Percentiles rank a stretch among this genome's conserved stretches.
Conservation (phyloP, 2,329 filamentous ascomycete genomes). For the Aspergillus sp. region DNA sequence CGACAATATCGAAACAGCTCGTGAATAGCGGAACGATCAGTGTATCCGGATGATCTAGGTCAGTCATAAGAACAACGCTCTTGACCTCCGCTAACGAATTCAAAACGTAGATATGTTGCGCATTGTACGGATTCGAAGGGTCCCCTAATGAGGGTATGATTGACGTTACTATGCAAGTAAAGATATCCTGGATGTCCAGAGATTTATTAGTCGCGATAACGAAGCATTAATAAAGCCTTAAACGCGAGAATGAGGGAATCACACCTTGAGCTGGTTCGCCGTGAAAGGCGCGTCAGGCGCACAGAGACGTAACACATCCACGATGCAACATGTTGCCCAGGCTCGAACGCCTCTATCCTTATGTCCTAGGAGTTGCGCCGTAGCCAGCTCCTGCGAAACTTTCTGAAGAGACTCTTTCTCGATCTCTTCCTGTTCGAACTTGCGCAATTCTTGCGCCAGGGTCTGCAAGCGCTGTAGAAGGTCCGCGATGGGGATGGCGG, state of each 20-base stretch:
- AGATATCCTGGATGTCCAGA: slow-evolving; percentile 73
- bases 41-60: slow-evolving; percentile 79
- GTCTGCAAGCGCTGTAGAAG: slow-evolving; percentile 79
- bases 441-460: slow-evolving; percentile 79
- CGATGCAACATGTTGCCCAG: slow-evolving; percentile 84
- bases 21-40: slow-evolving; percentile 83
- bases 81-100: slow-evolving; percentile 89
- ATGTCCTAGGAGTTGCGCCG: slow-evolving; percentile 80
- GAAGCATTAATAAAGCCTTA: neutral
- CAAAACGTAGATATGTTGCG: slow-evolving; percentile 89
- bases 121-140: slow-evolving; percentile 86
- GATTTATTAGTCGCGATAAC: neutral
- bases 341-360: slow-evolving; percentile 94
- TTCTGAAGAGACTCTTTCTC: slow-evolving; percentile 81
- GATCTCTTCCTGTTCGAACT: slow-evolving; percentile 84
- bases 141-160: slow-evolving; percentile 85
- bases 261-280: slow-evolving; percentile 83
- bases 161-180: slow-evolving; percentile 81
- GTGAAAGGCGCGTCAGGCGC: slow-evolving; percentile 96
- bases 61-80: slow-evolving; percentile 88
- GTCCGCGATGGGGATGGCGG: slow-evolving; percentile 78
- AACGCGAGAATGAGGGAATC: slow-evolving; percentile 23
- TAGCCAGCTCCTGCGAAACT: slow-evolving; percentile 83
- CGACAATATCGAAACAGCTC: slow-evolving; percentile 89
- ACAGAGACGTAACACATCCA: slow-evolving; percentile 90